Evolutionary conservation across 2,329 filamentous ascomycete genomes (phyloP).

Genomic region (Fusarium nisikadoi): DNA sequence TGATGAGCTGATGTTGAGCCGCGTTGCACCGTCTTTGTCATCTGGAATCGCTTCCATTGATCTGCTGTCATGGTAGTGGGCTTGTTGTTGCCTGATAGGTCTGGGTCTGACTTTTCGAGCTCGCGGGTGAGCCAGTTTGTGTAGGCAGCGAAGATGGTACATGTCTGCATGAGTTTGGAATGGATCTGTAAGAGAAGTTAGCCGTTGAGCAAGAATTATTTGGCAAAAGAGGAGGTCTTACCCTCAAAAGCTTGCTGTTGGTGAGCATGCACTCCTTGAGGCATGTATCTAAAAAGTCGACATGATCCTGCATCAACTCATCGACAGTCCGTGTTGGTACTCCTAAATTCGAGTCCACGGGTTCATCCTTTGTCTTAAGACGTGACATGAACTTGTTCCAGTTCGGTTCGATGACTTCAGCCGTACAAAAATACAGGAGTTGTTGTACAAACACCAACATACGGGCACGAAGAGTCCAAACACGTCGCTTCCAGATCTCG

Average conservation of each 20-base stretch:
- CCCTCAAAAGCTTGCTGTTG: conserved; percentile 91
- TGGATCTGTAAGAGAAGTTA: conserved; percentile 74
- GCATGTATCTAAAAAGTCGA: conserved; percentile 97
- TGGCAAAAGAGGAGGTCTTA: conserved; percentile 55
- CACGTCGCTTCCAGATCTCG: conserved; percentile 91
- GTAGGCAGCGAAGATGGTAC: conserved; percentile 92
- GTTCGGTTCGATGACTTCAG: conserved; percentile 97
- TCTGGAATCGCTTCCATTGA: conserved; percentile 69
- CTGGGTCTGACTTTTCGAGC: conserved; percentile 84
- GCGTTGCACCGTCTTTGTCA: conserved; percentile 56
- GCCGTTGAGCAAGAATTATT: background rate
- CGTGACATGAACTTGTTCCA: conserved; percentile 95
- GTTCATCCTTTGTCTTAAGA: conserved; percentile 70
- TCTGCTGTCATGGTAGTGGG: conserved; percentile 69
- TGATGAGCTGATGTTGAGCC: conserved; percentile 46
- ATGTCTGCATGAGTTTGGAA: conserved; percentile 95
- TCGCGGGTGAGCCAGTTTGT: conserved; percentile 87
- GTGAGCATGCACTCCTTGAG: conserved; percentile 99
- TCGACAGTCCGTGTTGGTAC: conserved; percentile 79
- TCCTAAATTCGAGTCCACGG: conserved; percentile 42
- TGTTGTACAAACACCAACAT: conserved; percentile 99
- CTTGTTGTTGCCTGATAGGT: conserved; percentile 71
- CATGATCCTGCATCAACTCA: conserved; percentile 98
- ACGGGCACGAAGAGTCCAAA: conserved; percentile 89
- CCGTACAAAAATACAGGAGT: conserved; percentile 94